A percentile compares a stretch with the other conserved stretches of the same genome.
Conservation (phyloP, 2,329 filamentous ascomycete species). For the Chalaropsis ovoidea region DNA sequence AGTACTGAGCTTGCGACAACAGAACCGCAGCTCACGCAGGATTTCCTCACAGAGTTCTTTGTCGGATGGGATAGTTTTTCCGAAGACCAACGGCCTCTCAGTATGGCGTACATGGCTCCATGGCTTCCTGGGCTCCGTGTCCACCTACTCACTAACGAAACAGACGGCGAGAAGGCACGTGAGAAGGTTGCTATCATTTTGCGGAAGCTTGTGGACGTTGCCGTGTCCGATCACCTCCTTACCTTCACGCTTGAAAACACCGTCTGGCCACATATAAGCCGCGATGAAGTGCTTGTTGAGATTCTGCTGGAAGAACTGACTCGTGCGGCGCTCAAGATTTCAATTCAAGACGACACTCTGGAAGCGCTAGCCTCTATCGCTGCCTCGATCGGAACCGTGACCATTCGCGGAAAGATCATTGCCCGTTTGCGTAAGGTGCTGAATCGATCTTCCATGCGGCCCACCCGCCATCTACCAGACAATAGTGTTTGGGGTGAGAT, state of each 20-base stretch:
- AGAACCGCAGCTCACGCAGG: constrained; percentile 56
- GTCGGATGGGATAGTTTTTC: constrained; percentile 61
- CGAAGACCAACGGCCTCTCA: constrained; percentile 55
- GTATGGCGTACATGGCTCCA: constrained; percentile 59
- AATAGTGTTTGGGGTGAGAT: constrained; percentile 62
- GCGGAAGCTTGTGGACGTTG: constrained; percentile 56
- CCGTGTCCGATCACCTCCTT: constrained; percentile 50
- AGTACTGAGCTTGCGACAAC: constrained; percentile 53
- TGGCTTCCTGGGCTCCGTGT: constrained; percentile 55
- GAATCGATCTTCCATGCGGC: constrained; percentile 55
- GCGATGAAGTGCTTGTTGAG: constrained; percentile 55
- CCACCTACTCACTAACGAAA: constrained; percentile 47
- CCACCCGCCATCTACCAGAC: constrained; percentile 55
- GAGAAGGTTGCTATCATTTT: constrained; percentile 56
- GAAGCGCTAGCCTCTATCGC: constrained; percentile 54
- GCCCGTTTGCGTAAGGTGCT: constrained; percentile 56
- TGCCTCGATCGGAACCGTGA: constrained; percentile 54
- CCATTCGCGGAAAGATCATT: constrained; percentile 54
- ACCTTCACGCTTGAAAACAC: constrained; percentile 53
- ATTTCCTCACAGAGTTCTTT: constrained; percentile 64
- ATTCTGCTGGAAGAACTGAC: constrained; percentile 58
- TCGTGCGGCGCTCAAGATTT: constrained; percentile 48
- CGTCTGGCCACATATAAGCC: constrained; percentile 54
- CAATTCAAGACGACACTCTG: constrained; percentile 44
- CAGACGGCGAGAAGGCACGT: constrained; percentile 54